These are phyloP conservation scores for Auriscalpium vulgare DNA, from an alignment of 768 basidiomycete species.

Conservation along the genomic window DNA sequence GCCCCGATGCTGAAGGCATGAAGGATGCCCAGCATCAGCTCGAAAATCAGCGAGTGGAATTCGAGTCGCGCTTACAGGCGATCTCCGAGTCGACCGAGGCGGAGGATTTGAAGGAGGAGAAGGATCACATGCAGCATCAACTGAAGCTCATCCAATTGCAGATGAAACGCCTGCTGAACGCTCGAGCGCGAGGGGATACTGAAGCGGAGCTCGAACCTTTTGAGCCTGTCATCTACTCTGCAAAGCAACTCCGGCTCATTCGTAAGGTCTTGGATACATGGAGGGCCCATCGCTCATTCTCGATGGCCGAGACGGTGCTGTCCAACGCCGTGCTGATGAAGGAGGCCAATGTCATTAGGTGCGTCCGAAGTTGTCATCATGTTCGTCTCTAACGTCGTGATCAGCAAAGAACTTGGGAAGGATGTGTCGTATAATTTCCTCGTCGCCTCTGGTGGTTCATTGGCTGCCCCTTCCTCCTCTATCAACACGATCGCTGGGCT, in stretches of 20 bases:
- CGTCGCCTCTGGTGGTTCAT: slow-evolving; percentile 73
- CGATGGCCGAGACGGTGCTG: slow-evolving; percentile 86
- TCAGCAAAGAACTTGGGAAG: slow-evolving; percentile 80
- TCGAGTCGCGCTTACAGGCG: slow-evolving; percentile 51
- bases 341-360: slow-evolving; percentile 94
- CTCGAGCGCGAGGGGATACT: slow-evolving; percentile 67
- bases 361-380: slow-evolving; percentile 16
- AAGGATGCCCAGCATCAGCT: slow-evolving; percentile 70
- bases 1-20: slow-evolving; percentile 60
- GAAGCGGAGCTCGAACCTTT: slow-evolving; percentile 55
- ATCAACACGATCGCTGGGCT: slow-evolving; percentile 81
- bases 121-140: slow-evolving; percentile 90
- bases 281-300: slow-evolving; percentile 78
- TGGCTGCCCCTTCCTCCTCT: slow-evolving; percentile 74
- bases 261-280: slow-evolving; percentile 79
- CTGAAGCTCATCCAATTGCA: slow-evolving; percentile 71
- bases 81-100: slow-evolving; percentile 67
- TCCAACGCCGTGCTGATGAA: slow-evolving; percentile 81
- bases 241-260: slow-evolving; percentile 74
- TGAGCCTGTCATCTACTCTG: slow-evolving; percentile 79
- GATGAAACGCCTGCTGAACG: slow-evolving; percentile 75
- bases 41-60: slow-evolving; percentile 38
- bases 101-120: slow-evolving; percentile 83
- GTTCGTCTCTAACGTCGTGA: slow-evolving; percentile 1
- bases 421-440: slow-evolving; percentile 90